Evolutionary conservation across 306 rosid species (phyloP).

Genomic region (Adenanthera pavonina): DNA sequence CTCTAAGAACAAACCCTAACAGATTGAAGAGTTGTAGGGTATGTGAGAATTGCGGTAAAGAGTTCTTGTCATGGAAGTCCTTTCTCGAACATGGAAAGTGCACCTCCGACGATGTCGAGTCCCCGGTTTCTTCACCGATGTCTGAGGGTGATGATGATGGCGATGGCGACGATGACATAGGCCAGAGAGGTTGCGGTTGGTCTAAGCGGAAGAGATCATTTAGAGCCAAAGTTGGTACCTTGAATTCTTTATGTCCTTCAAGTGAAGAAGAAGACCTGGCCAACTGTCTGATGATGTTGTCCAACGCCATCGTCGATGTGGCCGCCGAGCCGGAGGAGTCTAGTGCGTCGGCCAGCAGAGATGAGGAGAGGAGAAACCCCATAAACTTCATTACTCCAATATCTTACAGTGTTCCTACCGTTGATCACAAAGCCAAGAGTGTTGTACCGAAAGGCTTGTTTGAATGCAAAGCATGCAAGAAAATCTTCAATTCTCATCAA

Average conservation of each 20-base stretch:
- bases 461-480: slow-evolving; percentile 95
- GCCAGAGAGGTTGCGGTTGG: slow-evolving; percentile 59
- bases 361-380: slow-evolving; percentile 70
- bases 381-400: slow-evolving; percentile 61
- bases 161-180: slow-evolving; percentile 13
- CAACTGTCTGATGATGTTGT: slow-evolving; percentile 84
- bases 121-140: slow-evolving; percentile 59
- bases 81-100: slow-evolving; percentile 95
- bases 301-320: slow-evolving; percentile 66
- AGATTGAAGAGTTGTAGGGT: slow-evolving; percentile 73
- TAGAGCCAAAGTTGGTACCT: slow-evolving; percentile 66
- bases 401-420: slow-evolving; percentile 44
- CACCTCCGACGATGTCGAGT: slow-evolving; percentile 62
- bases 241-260: slow-evolving; percentile 55
- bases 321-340: slow-evolving; percentile 73
- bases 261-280: slow-evolving; percentile 93
- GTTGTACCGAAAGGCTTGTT: slow-evolving; percentile 60
- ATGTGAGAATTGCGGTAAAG: slow-evolving; percentile 87
- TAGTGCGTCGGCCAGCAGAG: slow-evolving; percentile 82
- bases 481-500: slow-evolving; percentile 92
- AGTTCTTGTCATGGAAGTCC: slow-evolving; percentile 86
- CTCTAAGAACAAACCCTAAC: slow-evolving; percentile 88
- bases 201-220: slow-evolving; percentile 80
- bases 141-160: slow-evolving; percentile 37
- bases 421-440: slow-evolving; percentile 56